Base-by-base conservation (phyloP, 768 basidiomycete species). In the Rhizopogon vinicolor region DNA sequence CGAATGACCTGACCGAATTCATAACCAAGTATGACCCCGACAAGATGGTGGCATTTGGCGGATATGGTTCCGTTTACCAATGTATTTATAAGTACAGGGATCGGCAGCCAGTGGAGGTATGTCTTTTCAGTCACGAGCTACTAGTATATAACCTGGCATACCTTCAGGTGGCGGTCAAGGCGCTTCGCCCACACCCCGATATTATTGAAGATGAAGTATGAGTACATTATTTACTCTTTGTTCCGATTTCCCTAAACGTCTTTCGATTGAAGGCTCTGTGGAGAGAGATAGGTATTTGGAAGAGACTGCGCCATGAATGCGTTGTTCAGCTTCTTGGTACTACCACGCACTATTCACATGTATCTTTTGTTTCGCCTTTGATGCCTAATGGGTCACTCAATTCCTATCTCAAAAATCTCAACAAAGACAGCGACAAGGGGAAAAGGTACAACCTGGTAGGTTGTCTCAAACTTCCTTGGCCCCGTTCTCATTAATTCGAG, bases 271-370 rank as follows among this genome's bases (percentile, higher is more conserved):
- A 45, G 44, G 25, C 25, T 25, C 25, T 25, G 25, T 31, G 45
- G 29, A 46, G 54, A 31, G 52, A 46, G 19, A 42, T 44, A 40
- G 29, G 39, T 46, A 31, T 53, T 39, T 53, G 52, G 52, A 49
- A 39, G 42, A 51, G 49, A 22, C 18, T 41, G 22, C 48, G 54
- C 25, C 40, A 55, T 16, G 13, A 55, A 37, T 35, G 37, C 19
- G 33, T 55, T 12, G 37, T 51, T 51, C 50, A 16, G 31, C 29
- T 55, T 22, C 29, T 41, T 2, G 49, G 48, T 6, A 50, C 35
- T 41, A 31, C 54, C 19, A 51, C 40, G 4, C 16, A 55, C 25
- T 25, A 25, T 25, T 31, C 9, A 31, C 31, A 31, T 3, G 45
- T 46, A 10, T 46, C 45, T n/a, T 7, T 31, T 3, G 45, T 46